Conservation (phyloP, 1,284 basidiomycete species). For the Moesziomyces parantarcticus region DNA sequence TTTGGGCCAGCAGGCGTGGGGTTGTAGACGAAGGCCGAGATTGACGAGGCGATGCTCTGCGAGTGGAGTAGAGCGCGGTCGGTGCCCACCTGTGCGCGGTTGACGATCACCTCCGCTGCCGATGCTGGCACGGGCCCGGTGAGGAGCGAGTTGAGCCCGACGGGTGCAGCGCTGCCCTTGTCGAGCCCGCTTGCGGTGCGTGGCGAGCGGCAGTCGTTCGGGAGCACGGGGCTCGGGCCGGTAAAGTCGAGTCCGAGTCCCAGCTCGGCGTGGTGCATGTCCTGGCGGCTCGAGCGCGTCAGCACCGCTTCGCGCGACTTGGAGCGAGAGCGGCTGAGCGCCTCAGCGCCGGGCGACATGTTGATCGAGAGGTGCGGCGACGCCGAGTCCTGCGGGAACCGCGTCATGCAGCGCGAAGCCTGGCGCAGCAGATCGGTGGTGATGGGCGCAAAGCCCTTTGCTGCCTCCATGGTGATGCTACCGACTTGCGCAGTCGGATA, state of each 20-base stretch:
- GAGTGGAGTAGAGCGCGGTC: constrained; percentile 24
- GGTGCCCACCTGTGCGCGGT: constrained; percentile 21
- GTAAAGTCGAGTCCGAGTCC: constrained; percentile 17
- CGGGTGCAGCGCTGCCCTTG: constrained; percentile 11
- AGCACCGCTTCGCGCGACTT: constrained; percentile 29
- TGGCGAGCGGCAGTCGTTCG: constrained; percentile 42
- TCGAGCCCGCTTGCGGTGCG: constrained; percentile 34
- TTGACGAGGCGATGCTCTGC: constrained; percentile 48
- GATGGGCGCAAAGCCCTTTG: constrained; percentile 29
- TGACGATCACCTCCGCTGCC: constrained; percentile 18
- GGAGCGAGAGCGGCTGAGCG: constrained; percentile 7
- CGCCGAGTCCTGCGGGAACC: neutral
- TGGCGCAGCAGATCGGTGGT: constrained; percentile 34
- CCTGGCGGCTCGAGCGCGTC: constrained; percentile 13
- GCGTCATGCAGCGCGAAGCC: constrained; percentile 19
- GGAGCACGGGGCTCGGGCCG: constrained; percentile 30
- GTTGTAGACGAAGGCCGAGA: constrained; percentile 58
- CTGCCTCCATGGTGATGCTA: neutral
- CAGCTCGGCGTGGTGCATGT: constrained; percentile 1
- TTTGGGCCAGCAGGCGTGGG: constrained; percentile 32
- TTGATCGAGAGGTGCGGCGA: constrained; percentile 44
- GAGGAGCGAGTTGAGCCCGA: constrained; percentile 14
- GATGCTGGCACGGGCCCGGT: constrained; percentile 3
- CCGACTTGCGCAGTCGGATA: constrained; percentile 2
- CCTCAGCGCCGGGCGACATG: constrained; percentile 31